Conservation (phyloP, 495 filamentous ascomycete species). For the Immersiella caudata region DNA sequence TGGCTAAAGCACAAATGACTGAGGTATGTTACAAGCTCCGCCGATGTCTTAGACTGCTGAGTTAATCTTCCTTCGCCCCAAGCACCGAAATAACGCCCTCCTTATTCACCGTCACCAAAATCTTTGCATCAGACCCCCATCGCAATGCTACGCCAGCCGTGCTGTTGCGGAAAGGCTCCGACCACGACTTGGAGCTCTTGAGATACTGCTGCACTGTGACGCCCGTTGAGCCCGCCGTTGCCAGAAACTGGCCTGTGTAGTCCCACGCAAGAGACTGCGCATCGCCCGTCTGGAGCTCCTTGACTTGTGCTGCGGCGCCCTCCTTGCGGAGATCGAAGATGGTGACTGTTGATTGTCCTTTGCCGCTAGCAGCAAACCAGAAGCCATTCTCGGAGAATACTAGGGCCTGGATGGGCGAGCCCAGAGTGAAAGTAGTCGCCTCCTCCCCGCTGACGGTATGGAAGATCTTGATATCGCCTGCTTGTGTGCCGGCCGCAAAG, state of each 20-base stretch:
- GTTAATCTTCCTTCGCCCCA: conserved; percentile 40
- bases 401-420: conserved; percentile 69
- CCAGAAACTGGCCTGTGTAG: conserved; percentile 91
- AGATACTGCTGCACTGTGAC: conserved; percentile 85
- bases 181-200: conserved; percentile 84
- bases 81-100: conserved; percentile 76
- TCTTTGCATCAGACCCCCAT: conserved; percentile 78
- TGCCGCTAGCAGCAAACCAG: conserved; percentile 80
- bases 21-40: conserved; percentile 8
- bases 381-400: conserved; percentile 97
- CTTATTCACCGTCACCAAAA: conserved; percentile 70
- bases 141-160: conserved; percentile 69
- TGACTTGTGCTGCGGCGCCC: conserved; percentile 71
- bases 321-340: conserved; percentile 92
- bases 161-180: conserved; percentile 77
- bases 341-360: conserved; percentile 71
- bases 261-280: conserved; percentile 81
- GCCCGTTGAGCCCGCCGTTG: conserved; percentile 77
- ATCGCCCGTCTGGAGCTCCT: conserved; percentile 80
- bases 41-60: conserved; percentile 2
- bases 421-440: conserved; percentile 70
- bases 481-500: conserved; percentile 76
- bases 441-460: conserved; percentile 72
- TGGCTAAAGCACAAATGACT: not conserved
- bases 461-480: conserved; percentile 82